phyloP scores from a whole-genome alignment of 495 filamentous ascomycete genomes.

The Aspergillus homomorphus region DNA sequence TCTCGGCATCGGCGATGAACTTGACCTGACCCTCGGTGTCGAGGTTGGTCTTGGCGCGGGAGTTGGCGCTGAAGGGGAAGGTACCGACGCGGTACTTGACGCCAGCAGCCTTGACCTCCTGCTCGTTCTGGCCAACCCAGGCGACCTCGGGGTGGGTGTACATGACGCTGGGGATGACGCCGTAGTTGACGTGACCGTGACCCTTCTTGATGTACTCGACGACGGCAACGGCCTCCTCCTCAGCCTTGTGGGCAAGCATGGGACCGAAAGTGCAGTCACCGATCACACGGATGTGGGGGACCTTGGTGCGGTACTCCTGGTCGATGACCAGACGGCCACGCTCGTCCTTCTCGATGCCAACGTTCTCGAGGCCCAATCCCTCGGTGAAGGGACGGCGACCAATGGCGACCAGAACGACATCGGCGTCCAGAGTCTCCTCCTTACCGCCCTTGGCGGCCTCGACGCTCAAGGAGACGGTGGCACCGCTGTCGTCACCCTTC shows the following conservation, averaged over 20 bases:
- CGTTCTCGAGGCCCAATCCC: slow-evolving; percentile 87
- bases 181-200: slow-evolving; percentile 98
- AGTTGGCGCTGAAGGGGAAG: slow-evolving; percentile 98
- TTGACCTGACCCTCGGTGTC: slow-evolving; percentile 96
- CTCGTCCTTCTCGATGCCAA: slow-evolving; percentile 92
- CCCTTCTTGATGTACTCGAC: slow-evolving; percentile 97
- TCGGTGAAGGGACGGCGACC: slow-evolving; percentile 92
- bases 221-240: slow-evolving; percentile 93
- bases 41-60: slow-evolving; percentile 96
- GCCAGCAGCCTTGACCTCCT: slow-evolving; percentile 84
- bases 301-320: slow-evolving; percentile 95
- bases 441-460: slow-evolving; percentile 97
- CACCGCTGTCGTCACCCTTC: slow-evolving; percentile 74
- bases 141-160: slow-evolving; percentile 98
- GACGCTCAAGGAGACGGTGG: slow-evolving; percentile 72
- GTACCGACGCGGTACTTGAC: slow-evolving; percentile 86
- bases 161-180: slow-evolving; percentile 96
- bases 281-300: slow-evolving; percentile 93
- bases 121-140: slow-evolving; percentile 98
- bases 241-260: slow-evolving; percentile 99
- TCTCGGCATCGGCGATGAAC: slow-evolving; percentile 95
- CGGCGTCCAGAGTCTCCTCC: slow-evolving; percentile 84
- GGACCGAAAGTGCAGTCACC: slow-evolving; percentile 97
- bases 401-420: slow-evolving; percentile 96
- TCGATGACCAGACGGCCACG: slow-evolving; percentile 93